Conservation (phyloP, 129 eudicot genomes). For the Helianthus annuus region DNA sequence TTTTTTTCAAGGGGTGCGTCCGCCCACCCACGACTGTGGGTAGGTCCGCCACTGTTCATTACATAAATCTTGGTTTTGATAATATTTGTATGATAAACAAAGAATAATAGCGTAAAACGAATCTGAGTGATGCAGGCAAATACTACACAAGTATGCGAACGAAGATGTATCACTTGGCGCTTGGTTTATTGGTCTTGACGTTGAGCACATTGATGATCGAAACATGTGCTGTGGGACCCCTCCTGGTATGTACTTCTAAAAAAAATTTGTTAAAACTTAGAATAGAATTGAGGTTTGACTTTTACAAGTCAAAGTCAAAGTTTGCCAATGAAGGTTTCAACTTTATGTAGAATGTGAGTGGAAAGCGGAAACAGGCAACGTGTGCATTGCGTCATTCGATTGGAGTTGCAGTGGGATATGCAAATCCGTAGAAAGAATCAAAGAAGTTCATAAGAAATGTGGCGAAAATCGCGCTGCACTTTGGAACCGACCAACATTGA, state of each 20-base stretch:
- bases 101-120: neutral
- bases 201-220: constrained; percentile 59
- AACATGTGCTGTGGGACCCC: constrained; percentile 70
- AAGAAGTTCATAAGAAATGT: constrained; percentile 58
- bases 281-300: constrained; percentile 8
- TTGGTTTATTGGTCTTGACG: constrained; percentile 66
- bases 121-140: constrained; percentile 37
- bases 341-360: constrained; percentile 48
- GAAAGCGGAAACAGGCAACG: constrained; percentile 56
- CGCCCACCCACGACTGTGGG: too few relatives aligned
- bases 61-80: neutral
- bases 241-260: constrained; percentile 35
- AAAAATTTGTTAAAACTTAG: neutral
- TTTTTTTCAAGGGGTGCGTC: too few relatives aligned
- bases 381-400: constrained; percentile 69
- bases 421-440: constrained; percentile 70
- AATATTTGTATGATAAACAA: neutral
- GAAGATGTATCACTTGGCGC: constrained; percentile 70
- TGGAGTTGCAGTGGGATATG: constrained; percentile 83
- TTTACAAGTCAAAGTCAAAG: constrained; percentile 8
- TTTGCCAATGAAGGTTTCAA: constrained; percentile 10
- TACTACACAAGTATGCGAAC: constrained; percentile 65
- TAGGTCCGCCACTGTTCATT: too few relatives aligned
- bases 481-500: constrained; percentile 45
- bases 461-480: constrained; percentile 49